phyloP scores from a whole-genome alignment of 768 basidiomycete genomes.

The Russula sp. region DNA sequence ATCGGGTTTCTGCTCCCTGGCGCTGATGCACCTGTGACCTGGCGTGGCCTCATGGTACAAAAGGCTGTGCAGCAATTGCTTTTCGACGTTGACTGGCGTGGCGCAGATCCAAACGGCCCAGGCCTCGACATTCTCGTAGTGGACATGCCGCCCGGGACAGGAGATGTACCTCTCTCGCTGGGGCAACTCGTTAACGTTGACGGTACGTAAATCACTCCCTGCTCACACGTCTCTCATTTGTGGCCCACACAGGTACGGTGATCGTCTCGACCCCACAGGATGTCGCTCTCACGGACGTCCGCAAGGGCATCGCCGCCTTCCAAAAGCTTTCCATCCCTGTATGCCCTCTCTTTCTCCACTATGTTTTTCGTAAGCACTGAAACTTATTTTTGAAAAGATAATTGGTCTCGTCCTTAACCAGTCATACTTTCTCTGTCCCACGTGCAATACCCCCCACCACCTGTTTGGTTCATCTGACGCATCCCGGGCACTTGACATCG shows the following conservation, averaged over 20 bases:
- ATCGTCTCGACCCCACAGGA: slow-evolving; percentile 96
- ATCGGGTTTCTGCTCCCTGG: slow-evolving; percentile 89
- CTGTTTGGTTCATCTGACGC: slow-evolving; percentile 63
- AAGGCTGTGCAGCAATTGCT: slow-evolving; percentile 94
- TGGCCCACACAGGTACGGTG: slow-evolving; percentile 58
- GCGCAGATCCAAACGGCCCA: slow-evolving; percentile 29
- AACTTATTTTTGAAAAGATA: slow-evolving; percentile 48
- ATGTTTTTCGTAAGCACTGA: background rate
- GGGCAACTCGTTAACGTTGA: slow-evolving; percentile 82
- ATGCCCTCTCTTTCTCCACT: slow-evolving; percentile 24
- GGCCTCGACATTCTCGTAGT: slow-evolving; percentile 81
- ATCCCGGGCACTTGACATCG: slow-evolving; percentile 48
- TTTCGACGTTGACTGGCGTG: slow-evolving; percentile 91
- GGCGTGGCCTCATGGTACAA: slow-evolving; percentile 98
- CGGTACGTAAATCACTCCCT: slow-evolving; percentile 41
- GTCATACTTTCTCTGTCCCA: slow-evolving; percentile 72
- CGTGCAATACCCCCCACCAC: slow-evolving; percentile 55
- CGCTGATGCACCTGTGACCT: slow-evolving; percentile 78
- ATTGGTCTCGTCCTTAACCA: slow-evolving; percentile 84
- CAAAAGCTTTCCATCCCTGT: slow-evolving; percentile 84
- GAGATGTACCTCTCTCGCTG: slow-evolving; percentile 88
- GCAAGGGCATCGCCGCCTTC: slow-evolving; percentile 91
- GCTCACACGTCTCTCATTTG: background rate
- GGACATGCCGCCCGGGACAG: slow-evolving; percentile 97
- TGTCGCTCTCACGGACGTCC: slow-evolving; percentile 83